A percentile compares a stretch with the other conserved stretches of the same genome.
Evolutionary conservation across 208 protist genomes (phyloP).

Genomic region (Trypanosoma congolense): DNA sequence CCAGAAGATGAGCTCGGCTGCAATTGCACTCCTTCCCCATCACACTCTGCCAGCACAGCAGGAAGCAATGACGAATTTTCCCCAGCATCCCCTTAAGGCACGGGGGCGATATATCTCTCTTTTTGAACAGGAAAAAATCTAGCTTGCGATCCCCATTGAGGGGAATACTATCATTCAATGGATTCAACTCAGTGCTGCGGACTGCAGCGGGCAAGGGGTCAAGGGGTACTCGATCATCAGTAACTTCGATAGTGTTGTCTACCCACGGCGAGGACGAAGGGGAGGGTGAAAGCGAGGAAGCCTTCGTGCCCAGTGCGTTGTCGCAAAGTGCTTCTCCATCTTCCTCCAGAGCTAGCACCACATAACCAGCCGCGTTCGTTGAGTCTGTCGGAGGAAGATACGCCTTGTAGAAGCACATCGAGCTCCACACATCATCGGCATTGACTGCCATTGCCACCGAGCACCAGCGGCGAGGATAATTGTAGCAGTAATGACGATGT

Average conservation of each 20-base stretch:
- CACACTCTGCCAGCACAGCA: slow-evolving; percentile 34
- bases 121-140: slow-evolving; percentile 60
- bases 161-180: neutral
- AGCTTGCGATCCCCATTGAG: neutral
- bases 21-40: slow-evolving; percentile 36
- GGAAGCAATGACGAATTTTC: slow-evolving; percentile 70
- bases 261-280: neutral
- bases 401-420: slow-evolving; percentile 64
- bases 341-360: slow-evolving; percentile 38
- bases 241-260: neutral
- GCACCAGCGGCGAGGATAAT: neutral
- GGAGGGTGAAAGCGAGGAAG: neutral
- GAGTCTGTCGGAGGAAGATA: slow-evolving; percentile 58
- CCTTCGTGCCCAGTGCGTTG: too few relatives aligned
- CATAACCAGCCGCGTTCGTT: slow-evolving; percentile 35
- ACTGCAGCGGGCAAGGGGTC: too few relatives aligned
- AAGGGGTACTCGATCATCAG: neutral
- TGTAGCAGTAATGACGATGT: slow-evolving; percentile 5
- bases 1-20: slow-evolving; percentile 46
- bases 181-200: neutral
- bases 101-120: slow-evolving; percentile 64
- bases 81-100: slow-evolving; percentile 64
- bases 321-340: neutral
- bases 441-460: slow-evolving; percentile 29
- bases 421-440: slow-evolving; percentile 36